phyloP scores from a whole-genome alignment of 2,329 filamentous ascomycete genomes.

The Epichloe festucae region DNA sequence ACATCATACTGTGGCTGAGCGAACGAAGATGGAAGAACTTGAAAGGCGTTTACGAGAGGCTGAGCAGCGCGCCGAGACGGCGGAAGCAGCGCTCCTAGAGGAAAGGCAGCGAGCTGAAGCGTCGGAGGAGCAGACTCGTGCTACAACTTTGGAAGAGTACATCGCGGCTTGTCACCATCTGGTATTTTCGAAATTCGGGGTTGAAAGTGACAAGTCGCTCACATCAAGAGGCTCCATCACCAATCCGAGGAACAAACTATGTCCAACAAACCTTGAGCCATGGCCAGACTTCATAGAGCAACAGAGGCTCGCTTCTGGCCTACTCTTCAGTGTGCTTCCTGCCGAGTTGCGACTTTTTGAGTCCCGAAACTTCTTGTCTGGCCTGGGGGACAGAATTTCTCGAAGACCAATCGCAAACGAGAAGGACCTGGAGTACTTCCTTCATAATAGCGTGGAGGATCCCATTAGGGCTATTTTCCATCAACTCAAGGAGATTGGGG shows the following conservation, averaged over 20 bases:
- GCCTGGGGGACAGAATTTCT: neutral
- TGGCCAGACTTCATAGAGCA: slow-evolving; percentile 12
- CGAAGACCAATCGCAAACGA: neutral
- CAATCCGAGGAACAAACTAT: slow-evolving; percentile 17
- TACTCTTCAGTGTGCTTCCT: neutral
- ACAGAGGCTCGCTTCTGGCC: slow-evolving; percentile 1
- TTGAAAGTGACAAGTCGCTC: slow-evolving; percentile 14
- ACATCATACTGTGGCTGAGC: too few species aligned
- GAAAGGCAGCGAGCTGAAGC: neutral
- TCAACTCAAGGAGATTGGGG: neutral
- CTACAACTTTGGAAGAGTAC: slow-evolving; percentile 19
- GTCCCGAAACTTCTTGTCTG: neutral
- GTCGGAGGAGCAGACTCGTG: slow-evolving; percentile 10
- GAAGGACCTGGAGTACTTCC: slow-evolving; percentile 2
- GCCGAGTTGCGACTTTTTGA: neutral
- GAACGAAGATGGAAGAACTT: too few species aligned
- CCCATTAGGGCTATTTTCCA: slow-evolving; percentile 1
- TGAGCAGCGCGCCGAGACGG: too few species aligned
- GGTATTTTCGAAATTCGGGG: slow-evolving; percentile 12
- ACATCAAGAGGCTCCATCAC: slow-evolving; percentile 16
- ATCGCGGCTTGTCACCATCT: slow-evolving; percentile 17
- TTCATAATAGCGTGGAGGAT: slow-evolving; percentile 2
- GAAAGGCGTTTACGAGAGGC: too few species aligned
- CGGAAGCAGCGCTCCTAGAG: too few species aligned
- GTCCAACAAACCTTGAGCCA: slow-evolving; percentile 14